Evolutionary conservation across 345 rosid genomes (phyloP).

Genomic region (Erodium maritimum): DNA sequence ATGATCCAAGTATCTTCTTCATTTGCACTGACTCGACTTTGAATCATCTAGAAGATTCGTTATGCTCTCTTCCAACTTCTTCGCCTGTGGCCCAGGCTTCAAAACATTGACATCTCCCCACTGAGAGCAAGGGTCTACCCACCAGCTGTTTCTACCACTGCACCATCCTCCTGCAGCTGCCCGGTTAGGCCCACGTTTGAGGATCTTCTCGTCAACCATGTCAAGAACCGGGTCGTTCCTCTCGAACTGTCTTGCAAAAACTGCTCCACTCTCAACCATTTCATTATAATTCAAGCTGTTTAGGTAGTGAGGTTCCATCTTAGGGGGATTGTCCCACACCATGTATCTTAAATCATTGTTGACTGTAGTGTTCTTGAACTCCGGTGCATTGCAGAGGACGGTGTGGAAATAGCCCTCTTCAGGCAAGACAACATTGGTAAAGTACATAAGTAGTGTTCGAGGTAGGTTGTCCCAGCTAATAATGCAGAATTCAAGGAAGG

Average conservation of each 20-base stretch:
- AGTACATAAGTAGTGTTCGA: slow-evolving; percentile 81
- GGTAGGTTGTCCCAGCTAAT: slow-evolving; percentile 97
- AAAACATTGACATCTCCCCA: slow-evolving; percentile 82
- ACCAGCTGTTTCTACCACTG: slow-evolving; percentile 56
- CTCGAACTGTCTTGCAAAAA: slow-evolving; percentile 72
- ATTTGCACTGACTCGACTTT: slow-evolving; percentile 70
- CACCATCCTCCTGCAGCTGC: slow-evolving; percentile 93
- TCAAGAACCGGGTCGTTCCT: slow-evolving; percentile 60
- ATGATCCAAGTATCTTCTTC: slow-evolving; percentile 16
- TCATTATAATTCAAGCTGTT: slow-evolving; percentile 44
- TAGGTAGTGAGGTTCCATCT: slow-evolving; percentile 88
- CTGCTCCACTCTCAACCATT: slow-evolving; percentile 81
- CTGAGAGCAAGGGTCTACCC: slow-evolving; percentile 85
- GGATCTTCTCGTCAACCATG: slow-evolving; percentile 58
- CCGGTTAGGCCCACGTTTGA: slow-evolving; percentile 47
- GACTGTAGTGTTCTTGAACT: slow-evolving; percentile 73
- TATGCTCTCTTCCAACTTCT: slow-evolving; percentile 53
- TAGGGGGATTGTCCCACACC: slow-evolving; percentile 97
- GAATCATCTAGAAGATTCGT: slow-evolving; percentile 60
- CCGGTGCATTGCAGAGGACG: slow-evolving; percentile 77
- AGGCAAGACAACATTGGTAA: slow-evolving; percentile 67
- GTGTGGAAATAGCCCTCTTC: slow-evolving; percentile 94
- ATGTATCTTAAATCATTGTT: slow-evolving; percentile 75
- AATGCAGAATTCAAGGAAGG: slow-evolving; percentile 80
- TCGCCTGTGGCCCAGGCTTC: slow-evolving; percentile 73